Evolutionary conservation across 345 rosid genomes (phyloP).

Genomic region (Carallia pectinifolia): DNA sequence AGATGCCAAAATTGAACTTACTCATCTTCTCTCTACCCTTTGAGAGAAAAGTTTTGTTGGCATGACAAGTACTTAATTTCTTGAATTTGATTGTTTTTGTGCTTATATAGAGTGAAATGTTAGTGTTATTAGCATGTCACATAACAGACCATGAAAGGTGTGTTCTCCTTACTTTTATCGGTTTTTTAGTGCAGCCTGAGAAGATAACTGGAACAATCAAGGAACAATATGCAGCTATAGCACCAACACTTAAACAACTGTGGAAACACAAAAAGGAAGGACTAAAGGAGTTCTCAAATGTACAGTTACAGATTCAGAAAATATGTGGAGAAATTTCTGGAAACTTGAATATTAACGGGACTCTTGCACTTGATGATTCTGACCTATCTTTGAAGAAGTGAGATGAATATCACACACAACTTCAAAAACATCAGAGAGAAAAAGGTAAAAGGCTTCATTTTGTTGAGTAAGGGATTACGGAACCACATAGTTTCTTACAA

Average conservation of each 20-base stretch:
- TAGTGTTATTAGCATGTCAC: neutral
- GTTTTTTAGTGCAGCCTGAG: conserved; percentile 62
- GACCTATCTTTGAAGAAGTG: conserved; percentile 79
- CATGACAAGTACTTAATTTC: conserved; percentile 48
- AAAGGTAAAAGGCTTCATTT: conserved; percentile 43
- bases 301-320: conserved; percentile 82
- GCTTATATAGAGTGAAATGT: too few species aligned
- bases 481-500: neutral
- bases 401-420: conserved; percentile 66
- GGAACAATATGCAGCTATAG: conserved; percentile 91
- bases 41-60: conserved; percentile 71
- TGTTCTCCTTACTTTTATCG: conserved; percentile 14
- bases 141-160: neutral
- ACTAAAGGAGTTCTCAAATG: conserved; percentile 65
- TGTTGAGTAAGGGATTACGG: neutral
- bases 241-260: conserved; percentile 84
- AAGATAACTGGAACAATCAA: conserved; percentile 80
- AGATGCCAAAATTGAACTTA: conserved; percentile 78
- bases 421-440: conserved; percentile 91
- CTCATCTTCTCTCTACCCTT: conserved; percentile 70
- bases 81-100: neutral
- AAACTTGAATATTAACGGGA: conserved; percentile 42
- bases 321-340: conserved; percentile 88
- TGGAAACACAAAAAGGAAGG: conserved; percentile 94
- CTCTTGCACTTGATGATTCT: conserved; percentile 75